phyloP scores from a whole-genome alignment of 352 stramenopile genomes.

The Pythium utonaiense region DNA sequence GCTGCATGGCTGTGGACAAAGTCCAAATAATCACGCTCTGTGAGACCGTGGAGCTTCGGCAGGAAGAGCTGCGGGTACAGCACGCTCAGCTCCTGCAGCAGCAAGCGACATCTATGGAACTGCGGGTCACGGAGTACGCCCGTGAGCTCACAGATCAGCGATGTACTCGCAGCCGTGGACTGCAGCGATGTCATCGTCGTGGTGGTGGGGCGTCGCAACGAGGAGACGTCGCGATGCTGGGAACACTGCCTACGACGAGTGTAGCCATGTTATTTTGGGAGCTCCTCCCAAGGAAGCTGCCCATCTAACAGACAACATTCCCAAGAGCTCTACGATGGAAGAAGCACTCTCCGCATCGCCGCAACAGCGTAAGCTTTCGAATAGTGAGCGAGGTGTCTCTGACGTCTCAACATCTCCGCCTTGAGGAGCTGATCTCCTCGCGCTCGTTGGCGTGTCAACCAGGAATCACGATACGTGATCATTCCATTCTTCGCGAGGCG shows the following conservation, averaged over 20 bases:
- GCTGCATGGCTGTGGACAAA: slow-evolving; percentile 30
- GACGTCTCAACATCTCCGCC: too few relatives aligned
- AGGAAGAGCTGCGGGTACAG: slow-evolving; percentile 47
- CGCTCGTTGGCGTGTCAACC: too few relatives aligned
- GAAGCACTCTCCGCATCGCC: too few relatives aligned
- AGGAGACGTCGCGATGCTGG: too few relatives aligned
- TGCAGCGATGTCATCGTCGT: neutral
- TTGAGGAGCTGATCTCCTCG: too few relatives aligned
- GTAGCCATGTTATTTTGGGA: slow-evolving; percentile 3
- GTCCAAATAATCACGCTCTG: slow-evolving; percentile 54
- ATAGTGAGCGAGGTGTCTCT: too few relatives aligned
- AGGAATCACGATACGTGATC: too few relatives aligned
- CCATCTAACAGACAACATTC: neutral
- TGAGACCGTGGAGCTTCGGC: slow-evolving; percentile 39
- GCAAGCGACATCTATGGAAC: slow-evolving; percentile 56
- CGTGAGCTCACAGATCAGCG: slow-evolving; percentile 49
- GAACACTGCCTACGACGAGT: too few relatives aligned
- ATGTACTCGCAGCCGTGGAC: neutral
- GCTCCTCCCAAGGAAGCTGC: neutral
- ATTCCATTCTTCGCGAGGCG: too few relatives aligned
- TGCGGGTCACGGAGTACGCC: slow-evolving; percentile 50
- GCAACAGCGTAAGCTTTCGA: too few relatives aligned
- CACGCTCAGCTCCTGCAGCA: slow-evolving; percentile 57
- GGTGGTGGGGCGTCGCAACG: neutral
- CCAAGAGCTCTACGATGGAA: too few relatives aligned